Conservation (phyloP, 140 eudicot species). For the Cichorium intybus region DNA sequence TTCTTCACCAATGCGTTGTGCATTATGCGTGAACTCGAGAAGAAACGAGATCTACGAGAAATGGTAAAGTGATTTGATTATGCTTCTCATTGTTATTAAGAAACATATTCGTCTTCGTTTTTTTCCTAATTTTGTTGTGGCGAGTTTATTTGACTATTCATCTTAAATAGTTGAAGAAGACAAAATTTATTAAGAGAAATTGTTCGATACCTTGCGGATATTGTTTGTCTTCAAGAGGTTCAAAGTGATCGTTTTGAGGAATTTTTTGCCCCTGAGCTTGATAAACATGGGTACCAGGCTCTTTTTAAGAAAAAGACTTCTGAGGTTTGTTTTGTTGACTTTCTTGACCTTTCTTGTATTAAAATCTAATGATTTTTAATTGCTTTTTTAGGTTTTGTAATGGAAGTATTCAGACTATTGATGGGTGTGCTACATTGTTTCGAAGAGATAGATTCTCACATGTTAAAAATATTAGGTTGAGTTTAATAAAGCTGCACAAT, state of each 20-base stretch:
- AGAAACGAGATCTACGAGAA: too few species aligned
- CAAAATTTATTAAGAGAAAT: slow-evolving; percentile 76
- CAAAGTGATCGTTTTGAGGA: slow-evolving; percentile 76
- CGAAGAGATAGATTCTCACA: slow-evolving; percentile 92
- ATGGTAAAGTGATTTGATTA: too few species aligned
- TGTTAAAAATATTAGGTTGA: slow-evolving; percentile 80
- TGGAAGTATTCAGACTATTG: slow-evolving; percentile 54
- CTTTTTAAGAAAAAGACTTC: slow-evolving; percentile 61
- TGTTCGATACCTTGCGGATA: slow-evolving; percentile 69
- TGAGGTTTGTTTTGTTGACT: slow-evolving; percentile 37
- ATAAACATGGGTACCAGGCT: slow-evolving; percentile 72
- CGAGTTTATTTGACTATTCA: too few species aligned
- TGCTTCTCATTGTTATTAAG: too few species aligned
- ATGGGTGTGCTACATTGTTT: slow-evolving; percentile 94
- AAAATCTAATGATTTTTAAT: not conserved
- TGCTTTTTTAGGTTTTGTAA: slow-evolving; percentile 18
- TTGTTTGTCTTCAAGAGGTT: slow-evolving; percentile 82
- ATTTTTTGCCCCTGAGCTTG: slow-evolving; percentile 74
- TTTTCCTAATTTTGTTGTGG: too few species aligned
- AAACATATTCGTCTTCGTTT: too few species aligned
- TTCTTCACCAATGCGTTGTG: too few species aligned
- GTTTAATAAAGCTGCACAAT: slow-evolving; percentile 95
- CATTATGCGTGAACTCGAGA: too few species aligned
- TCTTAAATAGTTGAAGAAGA: too few species aligned
- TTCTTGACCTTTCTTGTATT: not conserved